Percentiles rank a stretch among this genome's conserved stretches.
Conservation (phyloP, 2,329 filamentous ascomycete species). For the Ophiocordyceps camponoti-leonardi region DNA sequence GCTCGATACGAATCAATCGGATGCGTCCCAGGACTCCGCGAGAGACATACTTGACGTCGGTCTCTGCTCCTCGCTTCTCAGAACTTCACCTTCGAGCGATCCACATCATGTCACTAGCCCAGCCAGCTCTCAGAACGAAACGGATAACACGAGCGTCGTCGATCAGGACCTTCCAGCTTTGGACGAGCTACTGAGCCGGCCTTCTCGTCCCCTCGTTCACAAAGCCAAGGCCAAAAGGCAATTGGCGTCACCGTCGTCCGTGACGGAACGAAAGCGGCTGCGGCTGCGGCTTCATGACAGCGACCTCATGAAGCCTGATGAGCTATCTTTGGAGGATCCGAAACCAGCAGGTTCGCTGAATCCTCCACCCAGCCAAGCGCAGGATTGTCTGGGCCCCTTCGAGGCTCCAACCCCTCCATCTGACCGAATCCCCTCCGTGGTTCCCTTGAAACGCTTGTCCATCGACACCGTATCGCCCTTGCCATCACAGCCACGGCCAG, state of each 20-base stretch:
- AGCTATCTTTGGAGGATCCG: neutral
- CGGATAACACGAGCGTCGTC: slow-evolving; percentile 18
- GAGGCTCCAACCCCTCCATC: neutral
- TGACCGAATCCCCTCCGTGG: neutral
- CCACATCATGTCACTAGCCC: slow-evolving; percentile 15
- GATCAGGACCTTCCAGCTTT: slow-evolving; percentile 21
- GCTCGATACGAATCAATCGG: neutral
- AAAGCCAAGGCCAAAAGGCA: slow-evolving; percentile 8
- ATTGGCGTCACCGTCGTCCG: slow-evolving; percentile 6
- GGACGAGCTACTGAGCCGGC: slow-evolving; percentile 14
- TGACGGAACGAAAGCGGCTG: slow-evolving; percentile 13
- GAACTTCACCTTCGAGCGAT: slow-evolving; percentile 10
- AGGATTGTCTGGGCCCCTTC: neutral
- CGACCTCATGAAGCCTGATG: slow-evolving; percentile 11
- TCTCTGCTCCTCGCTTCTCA: slow-evolving; percentile 11
- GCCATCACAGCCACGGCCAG: neutral
- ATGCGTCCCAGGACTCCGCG: slow-evolving; percentile 5
- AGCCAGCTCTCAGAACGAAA: slow-evolving; percentile 15
- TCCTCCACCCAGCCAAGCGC: neutral
- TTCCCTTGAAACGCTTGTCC: neutral
- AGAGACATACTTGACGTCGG: slow-evolving; percentile 7
- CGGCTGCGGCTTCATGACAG: slow-evolving; percentile 14
- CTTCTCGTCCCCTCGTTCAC: slow-evolving; percentile 2
- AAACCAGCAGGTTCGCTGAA: neutral
- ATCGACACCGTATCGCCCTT: too few species aligned